These are phyloP conservation scores for Periglandula ipomoeae DNA, from an alignment of 2,329 filamentous ascomycete species.

Conservation along the genomic window DNA sequence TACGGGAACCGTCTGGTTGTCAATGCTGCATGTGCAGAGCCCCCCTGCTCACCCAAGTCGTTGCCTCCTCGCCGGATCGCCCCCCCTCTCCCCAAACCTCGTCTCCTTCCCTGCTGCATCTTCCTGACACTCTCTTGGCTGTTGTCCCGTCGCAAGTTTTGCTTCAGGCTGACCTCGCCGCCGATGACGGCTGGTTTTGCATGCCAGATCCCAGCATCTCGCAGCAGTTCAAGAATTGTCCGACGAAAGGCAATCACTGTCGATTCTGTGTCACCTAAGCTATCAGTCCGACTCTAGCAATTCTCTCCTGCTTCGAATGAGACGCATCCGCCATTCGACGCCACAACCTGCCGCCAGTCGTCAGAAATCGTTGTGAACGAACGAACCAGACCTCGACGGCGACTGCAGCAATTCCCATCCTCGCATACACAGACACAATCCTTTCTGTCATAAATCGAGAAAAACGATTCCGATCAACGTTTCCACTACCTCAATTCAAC, in stretches of 20 bases:
- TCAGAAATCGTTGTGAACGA: neutral
- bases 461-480: neutral
- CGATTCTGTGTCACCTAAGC: neutral
- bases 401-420: neutral
- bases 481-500: neutral
- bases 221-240: neutral
- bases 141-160: slow-evolving; percentile 1
- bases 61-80: neutral
- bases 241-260: neutral
- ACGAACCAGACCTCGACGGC: neutral
- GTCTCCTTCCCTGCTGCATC: neutral
- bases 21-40: neutral
- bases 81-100: neutral
- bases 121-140: neutral
- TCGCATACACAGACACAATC: neutral
- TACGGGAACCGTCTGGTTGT: no score
- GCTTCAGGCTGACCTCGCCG: slow-evolving; percentile 5
- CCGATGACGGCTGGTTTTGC: slow-evolving; percentile 1
- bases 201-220: neutral
- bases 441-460: neutral
- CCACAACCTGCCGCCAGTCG: neutral
- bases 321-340: neutral
- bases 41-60: neutral
- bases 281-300: neutral
- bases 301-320: neutral